Base-by-base conservation (phyloP, 257 asterid species). In the Penstemon newberryi region DNA sequence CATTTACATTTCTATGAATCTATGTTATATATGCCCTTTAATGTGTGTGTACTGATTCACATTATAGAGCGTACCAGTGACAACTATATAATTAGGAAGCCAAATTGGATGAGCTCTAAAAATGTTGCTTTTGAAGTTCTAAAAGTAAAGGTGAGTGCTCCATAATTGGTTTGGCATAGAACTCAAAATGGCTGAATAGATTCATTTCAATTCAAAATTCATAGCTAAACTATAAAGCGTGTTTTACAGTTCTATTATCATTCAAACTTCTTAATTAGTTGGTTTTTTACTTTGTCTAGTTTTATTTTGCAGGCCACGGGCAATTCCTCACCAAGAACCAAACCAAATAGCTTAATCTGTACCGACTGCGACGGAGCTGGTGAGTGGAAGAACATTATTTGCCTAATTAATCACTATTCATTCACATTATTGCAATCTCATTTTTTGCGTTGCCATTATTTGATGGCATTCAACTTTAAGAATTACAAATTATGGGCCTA, bases 81-180 rank as follows among this genome's bases (percentile, higher is more conserved):
- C 77, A 39, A 19, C 8, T 9, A 13, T 41, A 3, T 40, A 10
- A 0, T 1, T 56, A 49, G 67, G 58, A 72, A 65, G 15, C 38
- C 56, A 4, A 65, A 60, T 8, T 65, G 77, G 72, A 56, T 43
- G 5, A 47, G 54, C 56, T 45, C 68, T 8, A 65, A 57, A 49
- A 42, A 5, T 10, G 66, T 40, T 56, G 60, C 49, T 42, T 56
- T 72, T 65, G 62, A 72, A 49, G 66, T 72, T 65, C 25, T 57
- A 42, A 72, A 65, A 66, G 71, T 72, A 12, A 46, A 41, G 51
- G 6, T 9, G 33, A 45, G 33, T 55, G 33, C 15, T 53, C 44
- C 40, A 61, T 47, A 15, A 2, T 61, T 41, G 44, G 18, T 15
- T 15, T 15, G 18, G 18, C 0, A 15, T 15, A 15, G 18, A 15